A percentile compares a stretch with the other conserved stretches of the same genome.
Conservation (phyloP, 176 grass and related monocot species). For the Paspalum notatum region DNA sequence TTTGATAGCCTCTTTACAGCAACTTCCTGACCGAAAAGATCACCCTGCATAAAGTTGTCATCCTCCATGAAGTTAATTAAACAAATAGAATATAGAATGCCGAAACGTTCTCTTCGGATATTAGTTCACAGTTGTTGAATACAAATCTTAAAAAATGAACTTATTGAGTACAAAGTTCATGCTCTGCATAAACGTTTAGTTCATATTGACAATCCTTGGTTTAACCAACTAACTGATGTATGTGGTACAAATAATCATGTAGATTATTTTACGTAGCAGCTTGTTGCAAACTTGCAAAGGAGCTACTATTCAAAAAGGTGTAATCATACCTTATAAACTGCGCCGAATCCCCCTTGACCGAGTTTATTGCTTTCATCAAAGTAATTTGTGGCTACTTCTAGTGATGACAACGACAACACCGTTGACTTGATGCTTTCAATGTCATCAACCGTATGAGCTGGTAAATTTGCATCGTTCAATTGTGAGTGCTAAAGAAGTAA, state of each 20-base stretch:
- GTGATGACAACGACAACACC: conserved; percentile 26
- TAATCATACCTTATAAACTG: conserved; percentile 43
- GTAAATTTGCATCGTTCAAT: background rate
- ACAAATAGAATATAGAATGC: background rate
- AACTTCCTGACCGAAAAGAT: conserved; percentile 34
- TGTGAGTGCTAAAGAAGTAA: background rate
- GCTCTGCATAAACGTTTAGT: background rate
- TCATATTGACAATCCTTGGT: background rate
- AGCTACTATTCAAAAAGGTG: background rate
- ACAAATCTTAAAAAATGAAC: background rate
- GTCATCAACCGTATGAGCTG: background rate
- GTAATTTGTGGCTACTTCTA: conserved; percentile 40
- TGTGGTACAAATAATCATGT: background rate
- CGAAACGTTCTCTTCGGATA: background rate
- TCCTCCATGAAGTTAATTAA: background rate
- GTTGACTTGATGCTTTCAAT: conserved; percentile 37
- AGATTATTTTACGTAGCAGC: background rate
- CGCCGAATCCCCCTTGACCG: conserved; percentile 43
- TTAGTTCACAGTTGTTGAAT: background rate
- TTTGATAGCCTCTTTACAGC: conserved; percentile 45
- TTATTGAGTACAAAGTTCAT: background rate
- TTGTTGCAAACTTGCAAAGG: background rate
- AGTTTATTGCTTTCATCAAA: conserved; percentile 41
- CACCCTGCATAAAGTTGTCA: background rate
- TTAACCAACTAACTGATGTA: background rate